phyloP scores from a whole-genome alignment of 768 basidiomycete species.

The Amanita exitialis region DNA sequence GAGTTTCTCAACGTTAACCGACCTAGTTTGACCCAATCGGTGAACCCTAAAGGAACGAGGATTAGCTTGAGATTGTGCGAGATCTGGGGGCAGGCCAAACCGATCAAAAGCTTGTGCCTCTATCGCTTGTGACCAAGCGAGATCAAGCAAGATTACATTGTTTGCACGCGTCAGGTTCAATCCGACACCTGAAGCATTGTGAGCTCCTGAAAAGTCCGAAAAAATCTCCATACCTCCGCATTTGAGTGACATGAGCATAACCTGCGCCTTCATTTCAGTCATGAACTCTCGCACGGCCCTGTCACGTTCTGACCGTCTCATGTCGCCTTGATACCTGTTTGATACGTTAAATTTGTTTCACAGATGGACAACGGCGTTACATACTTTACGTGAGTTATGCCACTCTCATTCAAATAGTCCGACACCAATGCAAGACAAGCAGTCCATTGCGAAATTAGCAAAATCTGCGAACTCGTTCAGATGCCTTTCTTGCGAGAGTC shows the following conservation, averaged over 20 bases:
- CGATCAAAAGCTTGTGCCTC: slow-evolving; percentile 50
- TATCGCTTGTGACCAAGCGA: slow-evolving; percentile 55
- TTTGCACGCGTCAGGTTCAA: slow-evolving; percentile 56
- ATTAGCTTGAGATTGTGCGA: background rate
- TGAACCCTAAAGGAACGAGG: slow-evolving; percentile 28
- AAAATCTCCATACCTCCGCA: slow-evolving; percentile 37
- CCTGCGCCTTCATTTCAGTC: slow-evolving; percentile 42
- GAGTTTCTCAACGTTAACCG: slow-evolving; percentile 43
- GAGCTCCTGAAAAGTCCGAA: background rate
- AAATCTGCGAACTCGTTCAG: slow-evolving; percentile 41
- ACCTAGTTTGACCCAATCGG: slow-evolving; percentile 42
- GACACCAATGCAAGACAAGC: slow-evolving; percentile 54
- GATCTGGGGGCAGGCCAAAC: background rate
- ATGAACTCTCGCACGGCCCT: slow-evolving; percentile 49
- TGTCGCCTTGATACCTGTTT: slow-evolving; percentile 48
- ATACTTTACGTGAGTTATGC: slow-evolving; percentile 46
- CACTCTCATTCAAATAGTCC: slow-evolving; percentile 43
- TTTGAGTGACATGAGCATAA: slow-evolving; percentile 57
- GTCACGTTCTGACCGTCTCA: slow-evolving; percentile 43
- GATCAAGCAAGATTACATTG: slow-evolving; percentile 53
- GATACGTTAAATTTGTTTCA: background rate
- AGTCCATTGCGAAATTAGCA: slow-evolving; percentile 70
- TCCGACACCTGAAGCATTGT: slow-evolving; percentile 26
- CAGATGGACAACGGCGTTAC: slow-evolving; percentile 3
- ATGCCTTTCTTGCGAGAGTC: background rate